A percentile compares a stretch with the other conserved stretches of the same genome.
Conservation (phyloP, 2,329 filamentous ascomycete genomes). For the Penicillium sclerotigenum region DNA sequence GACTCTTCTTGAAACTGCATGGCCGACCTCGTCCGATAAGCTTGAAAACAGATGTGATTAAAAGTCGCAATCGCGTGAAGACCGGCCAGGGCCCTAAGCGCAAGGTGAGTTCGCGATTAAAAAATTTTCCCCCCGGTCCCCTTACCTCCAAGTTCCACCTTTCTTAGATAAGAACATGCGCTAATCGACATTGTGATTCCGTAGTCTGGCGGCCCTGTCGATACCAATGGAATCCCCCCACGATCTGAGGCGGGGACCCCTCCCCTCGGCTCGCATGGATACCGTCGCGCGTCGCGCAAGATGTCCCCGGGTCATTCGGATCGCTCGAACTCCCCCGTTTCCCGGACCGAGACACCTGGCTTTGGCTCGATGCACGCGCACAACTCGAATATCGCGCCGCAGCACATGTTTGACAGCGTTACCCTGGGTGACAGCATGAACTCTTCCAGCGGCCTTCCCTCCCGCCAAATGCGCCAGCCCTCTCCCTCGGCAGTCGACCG, state of each 20-base stretch:
- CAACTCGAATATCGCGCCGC: constrained; percentile 64
- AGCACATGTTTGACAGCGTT: constrained; percentile 75
- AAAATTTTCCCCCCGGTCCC: constrained; percentile 21
- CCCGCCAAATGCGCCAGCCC: constrained; percentile 53
- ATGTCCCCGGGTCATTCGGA: constrained; percentile 69
- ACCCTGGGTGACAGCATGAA: constrained; percentile 67
- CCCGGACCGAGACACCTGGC: constrained; percentile 73
- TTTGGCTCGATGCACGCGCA: constrained; percentile 56
- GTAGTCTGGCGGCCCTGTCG: constrained; percentile 45
- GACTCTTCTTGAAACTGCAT: constrained; percentile 94
- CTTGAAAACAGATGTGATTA: constrained; percentile 98
- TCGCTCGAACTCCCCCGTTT: constrained; percentile 73
- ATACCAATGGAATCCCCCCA: constrained; percentile 58
- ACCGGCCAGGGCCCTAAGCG: constrained; percentile 76
- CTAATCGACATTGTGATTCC: constrained; percentile 22
- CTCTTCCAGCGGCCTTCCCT: constrained; percentile 47
- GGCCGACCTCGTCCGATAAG: constrained; percentile 89
- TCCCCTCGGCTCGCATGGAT: constrained; percentile 54
- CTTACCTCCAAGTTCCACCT: constrained; percentile 4
- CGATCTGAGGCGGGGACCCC: constrained; percentile 56
- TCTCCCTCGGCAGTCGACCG: constrained; percentile 62
- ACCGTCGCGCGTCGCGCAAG: constrained; percentile 69
- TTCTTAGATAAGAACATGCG: constrained; percentile 23
- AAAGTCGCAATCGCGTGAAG: constrained; percentile 97
- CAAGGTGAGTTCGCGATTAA: constrained; percentile 60